phyloP scores from a whole-genome alignment of 2,329 filamentous ascomycete species.

The Colletotrichum eremochloae region DNA sequence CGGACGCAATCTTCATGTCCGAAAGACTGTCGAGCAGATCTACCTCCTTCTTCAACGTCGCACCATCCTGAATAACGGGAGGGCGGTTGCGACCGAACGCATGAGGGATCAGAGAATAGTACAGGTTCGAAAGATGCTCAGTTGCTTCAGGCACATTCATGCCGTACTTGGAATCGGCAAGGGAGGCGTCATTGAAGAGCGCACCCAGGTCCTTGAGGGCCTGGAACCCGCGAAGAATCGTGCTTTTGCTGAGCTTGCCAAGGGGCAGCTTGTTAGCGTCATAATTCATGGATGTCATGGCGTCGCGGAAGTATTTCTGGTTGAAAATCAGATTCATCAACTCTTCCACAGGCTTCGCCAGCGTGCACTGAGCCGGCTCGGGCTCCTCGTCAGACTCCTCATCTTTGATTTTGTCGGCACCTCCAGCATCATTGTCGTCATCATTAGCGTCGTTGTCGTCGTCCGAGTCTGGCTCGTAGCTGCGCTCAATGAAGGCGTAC shows the following conservation, averaged over 20 bases:
- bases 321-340: conserved; percentile 90
- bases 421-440: conserved; percentile 46
- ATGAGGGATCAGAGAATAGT: conserved; percentile 87
- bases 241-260: conserved; percentile 85
- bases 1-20: conserved; percentile 86
- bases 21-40: conserved; percentile 84
- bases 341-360: conserved; percentile 72
- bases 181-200: conserved; percentile 67
- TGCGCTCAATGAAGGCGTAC: conserved; percentile 85
- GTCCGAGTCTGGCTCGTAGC: conserved; percentile 76
- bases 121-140: conserved; percentile 79
- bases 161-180: conserved; percentile 60
- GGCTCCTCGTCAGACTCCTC: conserved; percentile 46
- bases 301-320: conserved; percentile 75
- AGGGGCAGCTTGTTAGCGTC: conserved; percentile 83
- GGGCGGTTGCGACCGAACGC: conserved; percentile 81
- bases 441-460: conserved; percentile 61
- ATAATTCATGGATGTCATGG: conserved; percentile 77
- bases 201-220: conserved; percentile 81
- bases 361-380: conserved; percentile 64
- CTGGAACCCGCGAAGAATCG: conserved; percentile 81
- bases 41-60: conserved; percentile 79
- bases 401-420: conserved; percentile 46
- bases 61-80: conserved; percentile 71
- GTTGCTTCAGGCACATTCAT: conserved; percentile 57